Evolutionary conservation across 2,329 filamentous ascomycete species (phyloP).

Genomic region (Aspergillus awamori): DNA sequence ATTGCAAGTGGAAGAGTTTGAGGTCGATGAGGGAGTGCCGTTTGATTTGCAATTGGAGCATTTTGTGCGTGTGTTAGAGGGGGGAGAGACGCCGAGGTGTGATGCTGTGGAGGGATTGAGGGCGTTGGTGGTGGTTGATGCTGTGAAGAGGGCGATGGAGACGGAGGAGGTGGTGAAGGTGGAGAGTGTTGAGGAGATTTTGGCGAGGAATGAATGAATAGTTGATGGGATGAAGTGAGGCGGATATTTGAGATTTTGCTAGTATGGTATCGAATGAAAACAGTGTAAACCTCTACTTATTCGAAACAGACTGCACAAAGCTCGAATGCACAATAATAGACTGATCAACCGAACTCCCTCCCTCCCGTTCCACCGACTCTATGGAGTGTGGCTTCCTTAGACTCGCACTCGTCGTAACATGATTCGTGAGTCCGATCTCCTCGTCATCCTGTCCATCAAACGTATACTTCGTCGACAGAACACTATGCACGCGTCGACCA

Average conservation of each 20-base stretch:
- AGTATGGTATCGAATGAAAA: too few relatives aligned
- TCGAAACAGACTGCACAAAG: background rate
- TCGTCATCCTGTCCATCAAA: conserved; percentile 3
- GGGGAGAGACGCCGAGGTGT: background rate
- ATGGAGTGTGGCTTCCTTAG: background rate
- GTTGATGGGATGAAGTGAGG: background rate
- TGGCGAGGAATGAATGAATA: background rate
- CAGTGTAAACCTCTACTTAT: background rate
- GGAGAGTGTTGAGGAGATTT: background rate
- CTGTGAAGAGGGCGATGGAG: background rate
- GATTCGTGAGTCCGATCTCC: conserved; percentile 9
- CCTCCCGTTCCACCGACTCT: background rate
- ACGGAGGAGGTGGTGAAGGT: background rate
- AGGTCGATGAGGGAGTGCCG: conserved; percentile 39
- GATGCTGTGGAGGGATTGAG: background rate
- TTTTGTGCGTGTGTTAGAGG: conserved; percentile 54
- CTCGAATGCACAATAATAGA: background rate
- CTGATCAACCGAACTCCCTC: background rate
- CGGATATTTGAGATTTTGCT: background rate
- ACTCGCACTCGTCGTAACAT: background rate
- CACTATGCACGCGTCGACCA: too few relatives aligned
- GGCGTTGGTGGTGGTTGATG: background rate
- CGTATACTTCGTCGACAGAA: background rate
- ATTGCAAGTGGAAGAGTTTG: conserved; percentile 39
- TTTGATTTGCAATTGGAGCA: conserved; percentile 59